Conservation (phyloP, 768 basidiomycete species). For the Auriscalpium microsporum region DNA sequence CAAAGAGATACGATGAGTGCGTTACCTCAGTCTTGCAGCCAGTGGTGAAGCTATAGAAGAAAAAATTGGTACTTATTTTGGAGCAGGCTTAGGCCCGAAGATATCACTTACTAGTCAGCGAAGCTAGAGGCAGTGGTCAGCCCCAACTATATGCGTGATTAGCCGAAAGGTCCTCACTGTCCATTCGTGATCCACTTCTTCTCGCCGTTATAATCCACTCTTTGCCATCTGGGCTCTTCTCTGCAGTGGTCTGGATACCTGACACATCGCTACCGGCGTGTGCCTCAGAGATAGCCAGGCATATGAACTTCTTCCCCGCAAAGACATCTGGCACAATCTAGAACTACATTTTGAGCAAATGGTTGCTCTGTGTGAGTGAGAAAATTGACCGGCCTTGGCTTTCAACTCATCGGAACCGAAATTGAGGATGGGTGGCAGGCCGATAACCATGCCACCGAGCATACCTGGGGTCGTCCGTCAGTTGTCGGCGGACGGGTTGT, state of each 20-base stretch:
- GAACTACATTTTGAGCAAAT: not conserved
- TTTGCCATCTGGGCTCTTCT: slow-evolving; percentile 74
- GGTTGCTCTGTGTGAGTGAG: not conserved
- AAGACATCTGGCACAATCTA: slow-evolving; percentile 56
- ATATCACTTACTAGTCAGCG: slow-evolving; percentile 29
- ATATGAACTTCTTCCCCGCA: slow-evolving; percentile 75
- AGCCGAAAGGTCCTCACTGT: slow-evolving; percentile 30
- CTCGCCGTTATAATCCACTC: slow-evolving; percentile 81
- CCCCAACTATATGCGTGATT: no score
- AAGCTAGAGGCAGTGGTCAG: slow-evolving; percentile 17
- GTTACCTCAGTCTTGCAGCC: slow-evolving; percentile 55
- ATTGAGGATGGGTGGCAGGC: slow-evolving; percentile 77
- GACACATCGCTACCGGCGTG: slow-evolving; percentile 82
- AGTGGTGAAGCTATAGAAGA: slow-evolving; percentile 46
- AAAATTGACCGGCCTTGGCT: slow-evolving; percentile 25
- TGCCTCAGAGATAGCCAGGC: slow-evolving; percentile 82
- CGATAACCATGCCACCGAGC: slow-evolving; percentile 69
- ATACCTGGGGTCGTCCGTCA: slow-evolving; percentile 31
- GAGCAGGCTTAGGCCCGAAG: no score
- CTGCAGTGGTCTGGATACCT: slow-evolving; percentile 72
- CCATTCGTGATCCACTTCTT: slow-evolving; percentile 86
- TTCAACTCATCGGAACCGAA: slow-evolving; percentile 63
- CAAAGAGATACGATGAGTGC: slow-evolving; percentile 16
- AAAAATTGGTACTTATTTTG: no score
- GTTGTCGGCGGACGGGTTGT: no score